These are phyloP conservation scores for Tylopilus sp. DNA, from an alignment of 768 basidiomycete species.

Conservation along the genomic window DNA sequence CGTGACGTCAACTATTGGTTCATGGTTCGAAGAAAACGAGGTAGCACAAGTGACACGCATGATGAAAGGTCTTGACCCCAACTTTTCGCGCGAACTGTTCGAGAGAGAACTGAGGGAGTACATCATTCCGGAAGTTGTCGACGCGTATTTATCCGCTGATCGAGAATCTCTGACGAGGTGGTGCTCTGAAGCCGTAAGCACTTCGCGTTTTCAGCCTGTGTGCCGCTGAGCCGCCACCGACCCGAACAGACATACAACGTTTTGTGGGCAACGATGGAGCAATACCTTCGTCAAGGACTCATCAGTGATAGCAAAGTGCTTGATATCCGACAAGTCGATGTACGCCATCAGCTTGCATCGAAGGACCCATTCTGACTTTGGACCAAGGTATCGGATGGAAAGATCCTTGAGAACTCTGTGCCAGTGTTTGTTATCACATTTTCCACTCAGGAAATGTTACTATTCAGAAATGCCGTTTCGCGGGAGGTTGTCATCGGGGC, in stretches of 20 bases:
- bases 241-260: constrained; percentile 86
- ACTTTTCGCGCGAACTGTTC: constrained; percentile 82
- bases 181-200: constrained; percentile 92
- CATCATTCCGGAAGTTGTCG: constrained; percentile 96
- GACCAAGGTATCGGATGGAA: constrained; percentile 72
- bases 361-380: constrained; percentile 2
- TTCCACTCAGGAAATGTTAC: constrained; percentile 87
- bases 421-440: constrained; percentile 93
- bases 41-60: constrained; percentile 89
- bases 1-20: constrained; percentile 81
- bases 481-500: constrained; percentile 85
- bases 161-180: constrained; percentile 80
- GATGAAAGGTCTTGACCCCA: constrained; percentile 86
- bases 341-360: constrained; percentile 37
- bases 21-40: constrained; percentile 97
- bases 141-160: constrained; percentile 92
- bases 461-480: constrained; percentile 89
- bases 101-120: constrained; percentile 92
- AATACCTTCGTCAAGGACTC: constrained; percentile 86
- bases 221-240: neutral
- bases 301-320: constrained; percentile 91
- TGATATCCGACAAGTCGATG: constrained; percentile 97
- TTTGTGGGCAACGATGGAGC: constrained; percentile 97
- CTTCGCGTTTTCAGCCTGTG: neutral
- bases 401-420: constrained; percentile 84